Evolutionary conservation across 495 filamentous ascomycete genomes (phyloP), one percentile per base, ranked within the genome.

Genomic region (Sphaerosporella brunnea): DNA sequence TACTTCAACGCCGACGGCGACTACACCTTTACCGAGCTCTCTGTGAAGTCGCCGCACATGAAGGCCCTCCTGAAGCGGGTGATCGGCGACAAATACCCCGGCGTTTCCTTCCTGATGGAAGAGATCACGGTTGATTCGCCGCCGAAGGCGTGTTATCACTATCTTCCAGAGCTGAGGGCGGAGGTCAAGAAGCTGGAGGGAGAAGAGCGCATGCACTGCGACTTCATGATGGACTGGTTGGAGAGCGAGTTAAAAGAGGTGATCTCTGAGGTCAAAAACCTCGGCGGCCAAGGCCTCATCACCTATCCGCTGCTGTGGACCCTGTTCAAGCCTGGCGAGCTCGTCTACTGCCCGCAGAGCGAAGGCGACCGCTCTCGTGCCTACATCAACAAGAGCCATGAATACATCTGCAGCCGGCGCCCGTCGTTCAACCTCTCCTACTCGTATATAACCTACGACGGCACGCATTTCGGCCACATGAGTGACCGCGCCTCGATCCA

Each of bases 381-480:
- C 13, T 30, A 15, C 11, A 44, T 3, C 11, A n/a, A 16, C 21
- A 24, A 24, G 8, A 19, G 19, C 2, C 19, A 23, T 7, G n/a
- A 3, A 2, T 44, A 44, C 21, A 18, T 13, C 11, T 25, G 37
- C n/a, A 60, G 62, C 41, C 26, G 40, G 3, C 3, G 59, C 2
- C 55, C 61, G 43, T 53, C 51, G 21, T 64, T 51, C 38, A 30
- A 46, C 1, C 47, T 72, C 3, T 45, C 47, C 0, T 63, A 56
- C 50, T 58, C 68, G 25, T 73, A 71, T 47, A 65, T 81, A 36
- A 74, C 79, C 44, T 78, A 67, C 44, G 68, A 78, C 45, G 79
- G 80, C 10, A 66, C 68, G 5, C 62, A 61, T 0, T 80, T 80
- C 47, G 75, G 79, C 7, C 65, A 64, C 5, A 55, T 55, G 26